phyloP scores from a whole-genome alignment of 140 eudicot genomes.

The Senecio squalidus region DNA sequence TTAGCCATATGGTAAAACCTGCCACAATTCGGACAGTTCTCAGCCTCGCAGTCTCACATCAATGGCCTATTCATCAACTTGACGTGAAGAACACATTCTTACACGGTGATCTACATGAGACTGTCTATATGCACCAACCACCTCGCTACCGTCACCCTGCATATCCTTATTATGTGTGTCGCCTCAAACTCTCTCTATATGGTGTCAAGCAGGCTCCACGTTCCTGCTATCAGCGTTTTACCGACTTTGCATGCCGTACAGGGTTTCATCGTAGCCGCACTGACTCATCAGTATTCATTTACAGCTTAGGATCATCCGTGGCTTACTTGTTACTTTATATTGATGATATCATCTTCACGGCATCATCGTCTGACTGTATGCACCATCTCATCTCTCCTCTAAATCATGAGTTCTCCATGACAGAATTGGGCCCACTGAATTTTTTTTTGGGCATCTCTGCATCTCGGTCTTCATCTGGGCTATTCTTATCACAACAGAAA shows the following conservation, averaged over 20 bases:
- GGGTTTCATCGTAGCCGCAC: not conserved
- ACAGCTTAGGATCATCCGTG: not conserved
- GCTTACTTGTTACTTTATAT: not conserved
- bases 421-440: not conserved
- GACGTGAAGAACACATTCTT: no score
- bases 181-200: not conserved
- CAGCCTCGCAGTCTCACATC: no score
- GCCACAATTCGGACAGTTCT: not conserved
- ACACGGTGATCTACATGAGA: no score
- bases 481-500: not conserved
- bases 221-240: not conserved
- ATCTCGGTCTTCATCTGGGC: not conserved
- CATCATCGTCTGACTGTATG: not conserved
- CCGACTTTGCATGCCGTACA: not conserved
- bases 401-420: not conserved
- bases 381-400: not conserved
- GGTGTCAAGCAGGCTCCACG: conserved; percentile 7
- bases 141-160: not conserved
- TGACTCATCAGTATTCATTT: not conserved
- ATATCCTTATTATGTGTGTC: not conserved
- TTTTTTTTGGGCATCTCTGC: not conserved
- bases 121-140: no score
- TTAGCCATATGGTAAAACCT: not conserved
- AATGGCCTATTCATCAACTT: no score
- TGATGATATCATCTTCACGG: not conserved